phyloP scores from a whole-genome alignment of 2,329 filamentous ascomycete species.

The Hypoxylon sp. region DNA sequence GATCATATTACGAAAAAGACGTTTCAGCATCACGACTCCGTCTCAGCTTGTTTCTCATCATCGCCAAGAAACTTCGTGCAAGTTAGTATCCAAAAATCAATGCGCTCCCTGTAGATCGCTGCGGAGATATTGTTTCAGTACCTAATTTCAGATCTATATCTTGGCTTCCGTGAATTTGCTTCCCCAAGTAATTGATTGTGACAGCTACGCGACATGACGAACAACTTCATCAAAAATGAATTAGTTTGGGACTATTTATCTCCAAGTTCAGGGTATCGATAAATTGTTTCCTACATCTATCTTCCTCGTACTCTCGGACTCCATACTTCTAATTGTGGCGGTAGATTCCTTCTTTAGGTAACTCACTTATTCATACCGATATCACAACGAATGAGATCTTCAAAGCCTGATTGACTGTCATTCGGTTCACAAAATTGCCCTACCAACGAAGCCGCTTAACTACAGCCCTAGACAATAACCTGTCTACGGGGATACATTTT shows the following conservation, averaged over 20 bases:
- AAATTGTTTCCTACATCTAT: conserved; percentile 6
- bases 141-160: conserved; percentile 5
- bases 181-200: background rate
- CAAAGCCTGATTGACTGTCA: background rate
- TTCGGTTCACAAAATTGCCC: background rate
- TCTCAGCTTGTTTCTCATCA: conserved; percentile 28
- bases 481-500: conserved; percentile 15
- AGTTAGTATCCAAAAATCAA: conserved; percentile 25
- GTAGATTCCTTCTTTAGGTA: background rate
- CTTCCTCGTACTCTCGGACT: background rate
- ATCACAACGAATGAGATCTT: background rate
- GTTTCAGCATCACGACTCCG: conserved; percentile 31
- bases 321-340: background rate
- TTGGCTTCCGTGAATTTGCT: conserved; percentile 15
- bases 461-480: background rate
- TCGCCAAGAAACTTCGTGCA: background rate
- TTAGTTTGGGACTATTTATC: conserved; percentile 9
- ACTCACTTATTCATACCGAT: background rate
- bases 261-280: conserved; percentile 21
- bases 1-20: conserved; percentile 17
- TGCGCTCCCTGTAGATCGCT: conserved; percentile 10
- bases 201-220: background rate
- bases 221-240: background rate
- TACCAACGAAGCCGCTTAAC: background rate
- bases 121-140: conserved; percentile 22